Base-by-base conservation (phyloP, 2,329 filamentous ascomycete species). In the Sporothrix mexicana region DNA sequence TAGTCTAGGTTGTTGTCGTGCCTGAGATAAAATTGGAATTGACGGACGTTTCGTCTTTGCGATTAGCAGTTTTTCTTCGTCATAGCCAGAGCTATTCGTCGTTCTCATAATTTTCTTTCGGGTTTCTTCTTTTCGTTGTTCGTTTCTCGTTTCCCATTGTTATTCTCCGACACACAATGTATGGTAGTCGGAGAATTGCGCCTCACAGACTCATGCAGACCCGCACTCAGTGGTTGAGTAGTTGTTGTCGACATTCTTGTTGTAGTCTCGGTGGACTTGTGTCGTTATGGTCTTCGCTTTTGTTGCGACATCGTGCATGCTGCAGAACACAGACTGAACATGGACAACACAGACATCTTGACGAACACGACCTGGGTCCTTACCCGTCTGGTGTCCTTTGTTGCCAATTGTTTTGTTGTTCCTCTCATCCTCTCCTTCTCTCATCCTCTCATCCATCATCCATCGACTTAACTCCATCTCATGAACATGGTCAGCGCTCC, bases 1-100 rank as follows among this genome's bases (percentile, higher is more conserved):
- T 36, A 36, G 30, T 36, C 30, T 3, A n/a, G 25, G 17, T 61
- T 15, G 9, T 41, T 61, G 57, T 41, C 7, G 30, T 36, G 30
- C 30, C 8, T 55, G 53, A 55, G 53, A 55, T 55, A 25, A 30
- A 30, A 25, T n/a, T 62, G 17, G 10, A 41, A 61, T 6, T 8
- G 59, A 43, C 59, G 59, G 59, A 9, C 59, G 59, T 62, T 62
- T 62, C 59, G 59, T 62, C 59, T 64, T 64, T 64, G 53, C 36
- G 25, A 23, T 36, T 23, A 43, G 59, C n/a, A 20, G 59, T 45
- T 36, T 12, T 64, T 64, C 36, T 7, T 47, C 41, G 61, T 64
- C 61, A 9, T 23, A 20, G 61, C 41, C 9, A 13, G 30, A 36
- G 30, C 30, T 36, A 36, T 36, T 51, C 10, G 30, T 69, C 47